Evolutionary conservation across 208 protist genomes (phyloP).

Genomic region (Acanthamoeba divionensis): DNA sequence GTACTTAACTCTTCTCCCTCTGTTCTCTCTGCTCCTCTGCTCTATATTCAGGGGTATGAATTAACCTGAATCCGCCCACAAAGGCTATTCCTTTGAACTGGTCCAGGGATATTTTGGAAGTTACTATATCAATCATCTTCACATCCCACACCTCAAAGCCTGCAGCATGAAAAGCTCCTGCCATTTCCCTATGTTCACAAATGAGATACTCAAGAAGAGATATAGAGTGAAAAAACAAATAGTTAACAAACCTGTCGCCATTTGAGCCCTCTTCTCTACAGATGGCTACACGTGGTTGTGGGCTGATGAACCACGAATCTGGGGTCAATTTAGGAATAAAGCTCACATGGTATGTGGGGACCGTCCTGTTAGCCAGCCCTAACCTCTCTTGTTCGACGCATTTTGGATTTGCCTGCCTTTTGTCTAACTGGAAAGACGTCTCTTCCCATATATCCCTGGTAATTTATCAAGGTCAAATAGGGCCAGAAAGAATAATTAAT

Average conservation of each 20-base stretch:
- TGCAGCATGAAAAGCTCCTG: slow-evolving; percentile 69
- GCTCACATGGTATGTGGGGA: neutral
- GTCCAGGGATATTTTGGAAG: slow-evolving; percentile 51
- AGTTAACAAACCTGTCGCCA: slow-evolving; percentile 63
- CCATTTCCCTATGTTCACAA: slow-evolving; percentile 69
- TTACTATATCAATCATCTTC: slow-evolving; percentile 71
- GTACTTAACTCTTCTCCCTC: too few relatives aligned
- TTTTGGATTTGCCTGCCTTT: slow-evolving; percentile 71
- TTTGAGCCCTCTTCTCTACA: slow-evolving; percentile 78
- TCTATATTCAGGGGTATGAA: too few relatives aligned
- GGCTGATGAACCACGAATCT: neutral
- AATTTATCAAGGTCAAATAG: too few relatives aligned
- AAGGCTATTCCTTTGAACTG: slow-evolving; percentile 80
- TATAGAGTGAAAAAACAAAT: too few relatives aligned
- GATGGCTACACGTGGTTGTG: slow-evolving; percentile 13
- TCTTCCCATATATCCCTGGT: slow-evolving; percentile 72
- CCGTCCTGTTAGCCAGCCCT: slow-evolving; percentile 8
- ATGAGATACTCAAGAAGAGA: neutral
- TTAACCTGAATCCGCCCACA: slow-evolving; percentile 78
- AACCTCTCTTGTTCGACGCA: slow-evolving; percentile 66
- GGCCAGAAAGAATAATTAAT: too few relatives aligned
- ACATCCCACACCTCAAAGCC: slow-evolving; percentile 79
- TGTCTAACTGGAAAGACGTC: slow-evolving; percentile 75
- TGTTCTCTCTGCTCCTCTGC: neutral
- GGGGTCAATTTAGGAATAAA: neutral